Conservation (phyloP, 176 grass and related monocot species). For the Tillandsia fasciculata region DNA sequence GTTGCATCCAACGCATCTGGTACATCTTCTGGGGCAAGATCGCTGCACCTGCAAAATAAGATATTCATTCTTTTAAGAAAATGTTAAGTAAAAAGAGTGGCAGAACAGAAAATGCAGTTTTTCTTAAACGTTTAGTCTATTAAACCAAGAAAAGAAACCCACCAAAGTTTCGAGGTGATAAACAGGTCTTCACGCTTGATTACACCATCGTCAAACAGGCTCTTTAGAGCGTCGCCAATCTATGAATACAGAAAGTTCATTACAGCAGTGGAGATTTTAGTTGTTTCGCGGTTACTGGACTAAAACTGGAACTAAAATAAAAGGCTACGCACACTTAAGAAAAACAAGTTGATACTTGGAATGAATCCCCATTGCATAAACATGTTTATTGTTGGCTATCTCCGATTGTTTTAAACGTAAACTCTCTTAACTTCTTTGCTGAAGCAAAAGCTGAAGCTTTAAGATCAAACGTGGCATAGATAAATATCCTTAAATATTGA, state of each 20-base stretch:
- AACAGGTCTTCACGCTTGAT: constrained; percentile 82
- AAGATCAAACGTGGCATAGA: no score
- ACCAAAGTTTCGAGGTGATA: constrained; percentile 90
- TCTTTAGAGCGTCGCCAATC: constrained; percentile 62
- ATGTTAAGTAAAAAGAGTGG: background rate
- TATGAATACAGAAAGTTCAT: constrained; percentile 5
- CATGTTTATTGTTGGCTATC: no score
- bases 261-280: background rate
- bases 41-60: constrained; percentile 36
- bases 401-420: no score
- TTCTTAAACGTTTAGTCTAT: background rate
- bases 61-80: background rate
- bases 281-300: background rate
- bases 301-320: background rate
- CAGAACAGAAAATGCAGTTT: background rate
- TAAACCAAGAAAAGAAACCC: background rate
- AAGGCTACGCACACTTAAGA: no score
- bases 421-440: no score
- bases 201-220: constrained; percentile 55
- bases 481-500: no score
- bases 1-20: constrained; percentile 42
- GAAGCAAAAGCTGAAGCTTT: no score
- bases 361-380: no score
- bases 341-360: no score
- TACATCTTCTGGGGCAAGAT: constrained; percentile 75